Evolutionary conservation across 164 flowering plant genomes (phyloP), one percentile per base, ranked within the genome.

Genomic region (Houttuynia cordata): DNA sequence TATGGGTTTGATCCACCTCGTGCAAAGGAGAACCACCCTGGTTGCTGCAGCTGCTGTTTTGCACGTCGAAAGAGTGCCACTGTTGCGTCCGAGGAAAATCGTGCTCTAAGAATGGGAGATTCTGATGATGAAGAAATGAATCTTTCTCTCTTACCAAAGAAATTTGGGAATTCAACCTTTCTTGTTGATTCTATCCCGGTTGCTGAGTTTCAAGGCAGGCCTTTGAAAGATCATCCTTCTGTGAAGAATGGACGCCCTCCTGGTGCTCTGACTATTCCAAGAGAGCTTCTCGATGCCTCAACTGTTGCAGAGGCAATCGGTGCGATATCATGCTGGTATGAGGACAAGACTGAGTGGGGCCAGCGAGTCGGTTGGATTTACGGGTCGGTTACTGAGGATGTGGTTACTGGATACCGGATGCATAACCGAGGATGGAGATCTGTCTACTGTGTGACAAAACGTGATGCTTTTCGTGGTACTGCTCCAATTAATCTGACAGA

Each of bases 271-370:
- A 85, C 81, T 24, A 70, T 66, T 24, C 82, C 88, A 7, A 68
- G 92, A 4, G 87, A 84, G 52, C 90, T 78, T 54, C 94, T 91
- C 25, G 88, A 81, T 68, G 87, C 91, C 20, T 64, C 92, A 7
- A 83, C 82, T 3, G 91, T 91, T 65, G 89, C 82, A 34, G 90
- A 85, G 63, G 92, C 92, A 25, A 70, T 86, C 34, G 74, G 83
- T 60, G 92, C 80, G 34, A 81, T 86, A 41, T 80, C 85, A 0
- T 86, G 88, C 59, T 80, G 88, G 87, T 89, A 89, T 50, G 93
- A 89, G 50, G 93, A 89, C 58, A 86, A 88, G 61, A 88, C 91
- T 7, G 88, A 88, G 65, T 88, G 96, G 96, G 96, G 96, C 14
- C 64, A 69, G 8, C 70, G 89, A 4, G 76, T 88, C 24, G 96